Conservation (phyloP, 306 rosid species). For the Cucumis hystrix region DNA sequence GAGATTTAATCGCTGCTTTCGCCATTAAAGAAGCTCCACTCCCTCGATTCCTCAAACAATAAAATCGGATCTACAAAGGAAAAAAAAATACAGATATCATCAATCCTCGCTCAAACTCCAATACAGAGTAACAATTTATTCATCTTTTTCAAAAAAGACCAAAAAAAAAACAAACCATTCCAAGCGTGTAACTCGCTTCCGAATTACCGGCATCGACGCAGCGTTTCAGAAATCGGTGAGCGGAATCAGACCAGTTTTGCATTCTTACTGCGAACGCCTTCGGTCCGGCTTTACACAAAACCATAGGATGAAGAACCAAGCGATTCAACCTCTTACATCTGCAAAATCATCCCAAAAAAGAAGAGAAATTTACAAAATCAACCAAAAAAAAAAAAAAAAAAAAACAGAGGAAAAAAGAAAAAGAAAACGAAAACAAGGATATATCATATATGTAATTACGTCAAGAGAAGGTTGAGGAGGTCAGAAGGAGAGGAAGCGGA, state of each 20-base stretch:
- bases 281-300: slow-evolving; percentile 39
- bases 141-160: neutral
- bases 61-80: slow-evolving; percentile 57
- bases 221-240: slow-evolving; percentile 44
- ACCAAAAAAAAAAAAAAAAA: neutral
- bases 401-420: neutral
- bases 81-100: neutral
- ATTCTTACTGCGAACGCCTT: slow-evolving; percentile 31
- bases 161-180: slow-evolving; percentile 50
- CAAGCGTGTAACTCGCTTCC: slow-evolving; percentile 67
- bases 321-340: slow-evolving; percentile 64
- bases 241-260: slow-evolving; percentile 44
- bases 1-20: slow-evolving; percentile 51
- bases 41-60: slow-evolving; percentile 53
- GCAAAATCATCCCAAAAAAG: neutral
- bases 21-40: slow-evolving; percentile 66
- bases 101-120: neutral
- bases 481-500: slow-evolving; percentile 1
- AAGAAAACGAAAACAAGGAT: neutral
- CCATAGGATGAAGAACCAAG: slow-evolving; percentile 39
- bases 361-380: neutral
- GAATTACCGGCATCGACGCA: slow-evolving; percentile 59
- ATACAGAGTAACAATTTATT: neutral
- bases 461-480: neutral
- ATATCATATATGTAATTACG: neutral